Conservation (phyloP, 345 rosid species). For the Alliaria petiolata region DNA sequence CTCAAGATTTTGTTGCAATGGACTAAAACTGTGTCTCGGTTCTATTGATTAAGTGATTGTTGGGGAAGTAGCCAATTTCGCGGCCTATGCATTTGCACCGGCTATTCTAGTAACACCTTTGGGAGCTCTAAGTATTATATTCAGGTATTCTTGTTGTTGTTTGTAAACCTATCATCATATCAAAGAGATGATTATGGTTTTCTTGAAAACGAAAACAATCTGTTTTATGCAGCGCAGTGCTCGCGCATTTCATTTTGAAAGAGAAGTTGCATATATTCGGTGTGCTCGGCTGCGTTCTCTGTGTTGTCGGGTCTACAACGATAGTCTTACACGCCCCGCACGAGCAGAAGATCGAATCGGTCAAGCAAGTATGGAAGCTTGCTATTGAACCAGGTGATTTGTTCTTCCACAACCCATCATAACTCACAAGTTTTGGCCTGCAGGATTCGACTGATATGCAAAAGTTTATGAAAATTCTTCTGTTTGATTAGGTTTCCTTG, state of each 20-base stretch:
- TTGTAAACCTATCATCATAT: neutral
- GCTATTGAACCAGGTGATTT: conserved; percentile 74
- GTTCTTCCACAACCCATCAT: neutral
- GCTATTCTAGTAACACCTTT: conserved; percentile 94
- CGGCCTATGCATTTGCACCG: conserved; percentile 95
- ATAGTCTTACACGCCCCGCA: conserved; percentile 89
- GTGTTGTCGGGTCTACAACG: conserved; percentile 78
- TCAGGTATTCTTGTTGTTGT: conserved; percentile 53
- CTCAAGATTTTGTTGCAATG: neutral
- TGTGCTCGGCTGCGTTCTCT: conserved; percentile 75
- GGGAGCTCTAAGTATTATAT: conserved; percentile 93
- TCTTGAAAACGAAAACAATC: conserved; percentile 11
- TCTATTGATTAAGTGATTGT: conserved; percentile 54
- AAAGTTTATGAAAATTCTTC: neutral
- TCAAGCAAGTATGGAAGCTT: conserved; percentile 76
- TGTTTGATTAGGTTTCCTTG: conserved; percentile 57
- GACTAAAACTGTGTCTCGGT: neutral
- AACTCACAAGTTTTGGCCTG: neutral
- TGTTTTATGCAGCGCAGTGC: conserved; percentile 77
- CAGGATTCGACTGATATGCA: too few species aligned
- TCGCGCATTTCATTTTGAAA: conserved; percentile 78
- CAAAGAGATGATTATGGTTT: neutral
- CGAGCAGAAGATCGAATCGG: conserved; percentile 67
- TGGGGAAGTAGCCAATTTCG: conserved; percentile 96
- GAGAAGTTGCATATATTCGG: conserved; percentile 85